phyloP scores from a whole-genome alignment of 2,329 filamentous ascomycete species.

The Cordyceps farinosa region DNA sequence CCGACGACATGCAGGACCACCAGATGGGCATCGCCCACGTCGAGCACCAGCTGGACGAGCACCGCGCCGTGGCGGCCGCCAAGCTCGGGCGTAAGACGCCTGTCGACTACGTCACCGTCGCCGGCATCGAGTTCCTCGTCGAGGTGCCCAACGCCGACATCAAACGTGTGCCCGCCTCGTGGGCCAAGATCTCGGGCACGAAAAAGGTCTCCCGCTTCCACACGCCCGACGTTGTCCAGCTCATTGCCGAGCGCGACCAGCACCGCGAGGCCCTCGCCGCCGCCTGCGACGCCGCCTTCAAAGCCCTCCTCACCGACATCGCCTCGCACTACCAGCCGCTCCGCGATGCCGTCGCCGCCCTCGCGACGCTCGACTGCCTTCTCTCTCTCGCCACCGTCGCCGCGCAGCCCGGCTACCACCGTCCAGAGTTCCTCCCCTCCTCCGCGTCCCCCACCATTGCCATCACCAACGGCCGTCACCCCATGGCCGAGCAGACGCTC shows the following conservation, averaged over 20 bases:
- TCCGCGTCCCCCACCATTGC: constrained; percentile 64
- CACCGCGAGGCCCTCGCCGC: constrained; percentile 91
- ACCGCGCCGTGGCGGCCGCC: constrained; percentile 66
- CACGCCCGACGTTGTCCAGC: constrained; percentile 79
- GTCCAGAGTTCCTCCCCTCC: constrained; percentile 64
- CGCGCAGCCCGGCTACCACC: constrained; percentile 79
- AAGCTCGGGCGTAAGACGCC: constrained; percentile 64
- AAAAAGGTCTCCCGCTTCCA: constrained; percentile 92
- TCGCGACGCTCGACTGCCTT: constrained; percentile 86
- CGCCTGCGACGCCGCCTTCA: constrained; percentile 83
- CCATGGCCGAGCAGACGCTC: constrained; percentile 91
- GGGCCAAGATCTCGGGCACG: constrained; percentile 91
- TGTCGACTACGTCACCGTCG: constrained; percentile 75
- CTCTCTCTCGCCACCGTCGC: constrained; percentile 83
- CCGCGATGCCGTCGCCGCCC: constrained; percentile 79
- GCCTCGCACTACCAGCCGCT: constrained; percentile 83
- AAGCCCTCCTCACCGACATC: constrained; percentile 66
- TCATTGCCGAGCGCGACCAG: constrained; percentile 85
- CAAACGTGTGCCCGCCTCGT: constrained; percentile 86
- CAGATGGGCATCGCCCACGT: constrained; percentile 90
- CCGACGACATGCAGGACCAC: constrained; percentile 81
- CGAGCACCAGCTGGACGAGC: constrained; percentile 80
- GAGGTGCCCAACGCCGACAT: constrained; percentile 81
- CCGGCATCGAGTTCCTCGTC: constrained; percentile 91
- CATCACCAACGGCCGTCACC: constrained; percentile 70